Percentiles rank a stretch among this genome's conserved stretches.
phyloP scores from a whole-genome alignment of 345 rosid species.

The Euphorbia peplus region DNA sequence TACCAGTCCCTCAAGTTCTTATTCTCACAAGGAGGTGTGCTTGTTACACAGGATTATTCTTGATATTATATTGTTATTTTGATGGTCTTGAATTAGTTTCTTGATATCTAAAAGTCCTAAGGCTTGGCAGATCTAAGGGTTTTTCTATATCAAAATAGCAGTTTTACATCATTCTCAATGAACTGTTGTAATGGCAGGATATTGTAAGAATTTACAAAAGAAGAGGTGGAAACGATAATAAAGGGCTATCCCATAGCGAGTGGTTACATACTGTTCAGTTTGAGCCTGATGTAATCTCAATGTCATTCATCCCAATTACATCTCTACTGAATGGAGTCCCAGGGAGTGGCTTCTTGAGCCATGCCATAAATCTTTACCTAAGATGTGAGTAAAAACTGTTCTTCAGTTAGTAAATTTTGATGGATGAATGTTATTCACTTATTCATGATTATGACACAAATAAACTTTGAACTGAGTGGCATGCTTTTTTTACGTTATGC shows the following conservation, averaged over 20 bases:
- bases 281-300: slow-evolving; percentile 87
- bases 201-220: slow-evolving; percentile 65
- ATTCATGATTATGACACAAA: neutral
- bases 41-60: neutral
- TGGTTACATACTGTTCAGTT: slow-evolving; percentile 88
- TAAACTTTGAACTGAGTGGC: neutral
- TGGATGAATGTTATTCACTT: neutral
- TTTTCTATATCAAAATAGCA: neutral
- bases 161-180: slow-evolving; percentile 11
- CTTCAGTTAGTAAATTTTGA: slow-evolving; percentile 18
- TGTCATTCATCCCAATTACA: slow-evolving; percentile 90
- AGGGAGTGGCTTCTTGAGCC: slow-evolving; percentile 92
- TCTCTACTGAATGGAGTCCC: slow-evolving; percentile 90
- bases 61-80: neutral
- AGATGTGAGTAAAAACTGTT: slow-evolving; percentile 52
- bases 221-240: slow-evolving; percentile 80
- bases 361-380: slow-evolving; percentile 91
- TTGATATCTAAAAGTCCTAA: neutral
- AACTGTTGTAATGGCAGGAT: slow-evolving; percentile 49
- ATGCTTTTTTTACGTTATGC: neutral
- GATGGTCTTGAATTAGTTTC: neutral
- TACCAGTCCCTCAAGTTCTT: slow-evolving; percentile 69
- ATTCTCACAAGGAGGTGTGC: slow-evolving; percentile 78
- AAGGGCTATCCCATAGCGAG: slow-evolving; percentile 60
- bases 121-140: neutral